Percentiles rank a stretch among this genome's conserved stretches.
phyloP scores from a whole-genome alignment of 2,329 filamentous ascomycete genomes.

The Nectriaceae sp. region DNA sequence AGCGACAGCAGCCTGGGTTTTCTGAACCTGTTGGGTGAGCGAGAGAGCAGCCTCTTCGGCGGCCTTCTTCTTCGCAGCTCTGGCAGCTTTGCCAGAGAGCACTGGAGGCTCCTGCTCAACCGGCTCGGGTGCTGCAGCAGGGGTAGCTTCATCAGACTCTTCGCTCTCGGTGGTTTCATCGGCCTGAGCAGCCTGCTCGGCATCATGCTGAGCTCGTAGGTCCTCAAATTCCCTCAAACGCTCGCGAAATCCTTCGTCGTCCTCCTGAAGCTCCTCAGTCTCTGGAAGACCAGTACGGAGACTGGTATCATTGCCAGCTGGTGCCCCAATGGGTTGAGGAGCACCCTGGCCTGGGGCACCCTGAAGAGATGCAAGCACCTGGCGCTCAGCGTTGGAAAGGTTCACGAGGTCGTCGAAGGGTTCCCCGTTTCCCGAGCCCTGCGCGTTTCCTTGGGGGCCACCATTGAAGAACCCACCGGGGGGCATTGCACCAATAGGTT shows the following conservation, averaged over 20 bases:
- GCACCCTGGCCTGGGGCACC: slow-evolving; percentile 20
- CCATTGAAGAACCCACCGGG: slow-evolving; percentile 74
- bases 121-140: slow-evolving; percentile 8
- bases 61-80: slow-evolving; percentile 35
- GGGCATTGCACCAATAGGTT: slow-evolving; percentile 58
- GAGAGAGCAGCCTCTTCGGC: slow-evolving; percentile 53
- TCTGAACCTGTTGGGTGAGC: slow-evolving; percentile 81
- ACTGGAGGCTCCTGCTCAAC: slow-evolving; percentile 15
- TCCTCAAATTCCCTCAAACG: slow-evolving; percentile 84
- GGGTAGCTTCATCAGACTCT: slow-evolving; percentile 13
- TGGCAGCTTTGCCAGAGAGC: slow-evolving; percentile 26
- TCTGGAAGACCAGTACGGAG: slow-evolving; percentile 51
- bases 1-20: slow-evolving; percentile 57
- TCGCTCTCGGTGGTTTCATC: slow-evolving; percentile 38
- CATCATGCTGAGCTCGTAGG: slow-evolving; percentile 72
- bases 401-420: slow-evolving; percentile 72
- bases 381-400: slow-evolving; percentile 56
- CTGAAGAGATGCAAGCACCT: slow-evolving; percentile 48
- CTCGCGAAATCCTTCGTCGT: slow-evolving; percentile 64
- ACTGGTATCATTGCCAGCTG: slow-evolving; percentile 31
- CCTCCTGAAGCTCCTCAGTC: slow-evolving; percentile 52
- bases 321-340: slow-evolving; percentile 41
- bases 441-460: slow-evolving; percentile 32
- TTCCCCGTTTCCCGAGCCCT: slow-evolving; percentile 43
- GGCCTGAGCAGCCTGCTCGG: slow-evolving; percentile 43